Evolutionary conservation across 2,329 filamentous ascomycete genomes (phyloP).

Genomic region (Orbilia javanica): DNA sequence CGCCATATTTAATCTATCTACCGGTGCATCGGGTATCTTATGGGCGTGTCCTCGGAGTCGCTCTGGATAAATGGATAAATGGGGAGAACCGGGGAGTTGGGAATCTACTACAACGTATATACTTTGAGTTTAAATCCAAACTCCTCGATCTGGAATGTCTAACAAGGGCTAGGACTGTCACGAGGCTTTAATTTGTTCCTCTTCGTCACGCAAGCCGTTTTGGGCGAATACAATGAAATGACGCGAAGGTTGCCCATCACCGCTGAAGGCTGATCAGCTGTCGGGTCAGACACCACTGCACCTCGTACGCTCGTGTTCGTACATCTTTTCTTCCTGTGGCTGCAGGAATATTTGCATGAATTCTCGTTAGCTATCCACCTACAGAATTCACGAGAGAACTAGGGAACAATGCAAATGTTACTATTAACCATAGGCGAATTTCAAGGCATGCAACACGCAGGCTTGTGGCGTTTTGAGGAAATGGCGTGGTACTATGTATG

Average conservation of each 20-base stretch:
- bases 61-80: constrained; percentile 38
- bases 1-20: neutral
- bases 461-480: constrained; percentile 16
- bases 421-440: constrained; percentile 3
- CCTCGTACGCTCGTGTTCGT: constrained; percentile 14
- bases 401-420: constrained; percentile 3
- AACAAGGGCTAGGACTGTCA: neutral
- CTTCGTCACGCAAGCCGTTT: neutral
- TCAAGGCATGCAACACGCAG: constrained; percentile 20
- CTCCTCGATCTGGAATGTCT: neutral
- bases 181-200: neutral
- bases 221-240: no score
- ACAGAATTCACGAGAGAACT: neutral
- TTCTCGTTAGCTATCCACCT: neutral
- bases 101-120: constrained; percentile 8
- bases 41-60: constrained; percentile 20
- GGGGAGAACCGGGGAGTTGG: constrained; percentile 24
- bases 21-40: constrained; percentile 5
- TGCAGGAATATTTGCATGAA: neutral
- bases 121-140: constrained; percentile 9
- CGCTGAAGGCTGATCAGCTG: no score
- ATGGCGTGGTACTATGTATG: constrained; percentile 24
- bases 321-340: neutral
- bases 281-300: no score
- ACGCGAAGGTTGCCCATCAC: no score